A percentile compares a stretch with the other conserved stretches of the same genome.
Conservation (phyloP, 495 filamentous ascomycete genomes). For the Cercophora scortea region DNA sequence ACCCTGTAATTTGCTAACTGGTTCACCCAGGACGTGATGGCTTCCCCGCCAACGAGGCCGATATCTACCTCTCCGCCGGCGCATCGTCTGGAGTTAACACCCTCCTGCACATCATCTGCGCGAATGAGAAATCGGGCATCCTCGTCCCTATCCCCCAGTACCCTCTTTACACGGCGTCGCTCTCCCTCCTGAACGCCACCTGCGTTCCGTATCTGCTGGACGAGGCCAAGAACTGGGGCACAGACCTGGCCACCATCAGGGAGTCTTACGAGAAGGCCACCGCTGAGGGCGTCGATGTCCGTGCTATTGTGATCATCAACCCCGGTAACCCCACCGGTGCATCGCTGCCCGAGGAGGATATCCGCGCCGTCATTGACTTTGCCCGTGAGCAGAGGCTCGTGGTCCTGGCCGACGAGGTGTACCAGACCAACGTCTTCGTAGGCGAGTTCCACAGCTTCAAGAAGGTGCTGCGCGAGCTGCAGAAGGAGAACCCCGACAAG, state of each 20-base stretch:
- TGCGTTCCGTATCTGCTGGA: conserved; percentile 92
- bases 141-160: conserved; percentile 97
- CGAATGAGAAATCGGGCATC: conserved; percentile 68
- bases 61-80: conserved; percentile 82
- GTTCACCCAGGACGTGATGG: conserved; percentile 63
- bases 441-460: conserved; percentile 95
- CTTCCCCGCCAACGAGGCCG: conserved; percentile 64
- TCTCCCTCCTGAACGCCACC: conserved; percentile 74
- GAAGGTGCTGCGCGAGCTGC: conserved; percentile 74
- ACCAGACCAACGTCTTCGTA: conserved; percentile 96
- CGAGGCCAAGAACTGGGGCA: conserved; percentile 78
- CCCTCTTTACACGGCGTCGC: conserved; percentile 91
- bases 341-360: conserved; percentile 66
- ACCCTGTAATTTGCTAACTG: not conserved
- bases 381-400: conserved; percentile 83
- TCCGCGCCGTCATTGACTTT: conserved; percentile 72
- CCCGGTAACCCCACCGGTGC: conserved; percentile 96
- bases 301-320: conserved; percentile 94
- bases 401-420: conserved; percentile 91
- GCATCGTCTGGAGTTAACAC: conserved; percentile 93
- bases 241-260: conserved; percentile 69
- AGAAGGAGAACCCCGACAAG: conserved; percentile 60
- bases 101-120: conserved; percentile 81
- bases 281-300: conserved; percentile 70
- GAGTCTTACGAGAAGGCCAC: conserved; percentile 62